Conservation (phyloP, 495 filamentous ascomycete genomes). For the Amorphotheca resinae region DNA sequence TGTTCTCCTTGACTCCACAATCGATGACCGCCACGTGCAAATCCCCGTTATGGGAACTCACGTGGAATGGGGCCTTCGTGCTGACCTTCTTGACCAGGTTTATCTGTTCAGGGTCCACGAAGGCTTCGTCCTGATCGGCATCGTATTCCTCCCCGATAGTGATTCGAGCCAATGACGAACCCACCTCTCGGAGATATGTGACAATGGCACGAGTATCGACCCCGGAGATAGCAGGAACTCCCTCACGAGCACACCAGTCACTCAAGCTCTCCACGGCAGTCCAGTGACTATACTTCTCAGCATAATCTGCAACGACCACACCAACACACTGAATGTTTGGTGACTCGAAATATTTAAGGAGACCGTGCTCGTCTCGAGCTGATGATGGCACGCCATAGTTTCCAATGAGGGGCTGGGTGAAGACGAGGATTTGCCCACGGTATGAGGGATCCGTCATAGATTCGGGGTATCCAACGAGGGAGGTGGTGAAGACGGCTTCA, state of each 20-base stretch:
- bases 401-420: conserved; percentile 96
- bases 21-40: conserved; percentile 91
- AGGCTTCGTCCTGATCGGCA: conserved; percentile 95
- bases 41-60: conserved; percentile 63
- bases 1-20: conserved; percentile 99
- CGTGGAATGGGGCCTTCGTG: conserved; percentile 96
- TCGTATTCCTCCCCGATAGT: conserved; percentile 97
- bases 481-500: conserved; percentile 92
- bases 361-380: conserved; percentile 60
- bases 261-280: conserved; percentile 88
- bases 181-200: conserved; percentile 87
- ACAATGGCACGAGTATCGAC: conserved; percentile 96
- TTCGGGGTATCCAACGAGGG: conserved; percentile 89
- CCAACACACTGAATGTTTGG: conserved; percentile 93
- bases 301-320: conserved; percentile 90
- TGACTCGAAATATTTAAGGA: conserved; percentile 89
- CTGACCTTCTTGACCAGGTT: conserved; percentile 90
- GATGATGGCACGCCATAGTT: conserved; percentile 91
- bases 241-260: conserved; percentile 91
- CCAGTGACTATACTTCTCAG: conserved; percentile 93
- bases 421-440: conserved; percentile 95
- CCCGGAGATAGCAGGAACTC: conserved; percentile 89
- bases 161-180: conserved; percentile 88
- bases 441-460: conserved; percentile 98
- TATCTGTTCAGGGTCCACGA: conserved; percentile 87